A percentile compares a stretch with the other conserved stretches of the same genome.
Evolutionary conservation across 1,284 basidiomycete species (phyloP).

Genomic region (Erythrobasidium hasegawianum): DNA sequence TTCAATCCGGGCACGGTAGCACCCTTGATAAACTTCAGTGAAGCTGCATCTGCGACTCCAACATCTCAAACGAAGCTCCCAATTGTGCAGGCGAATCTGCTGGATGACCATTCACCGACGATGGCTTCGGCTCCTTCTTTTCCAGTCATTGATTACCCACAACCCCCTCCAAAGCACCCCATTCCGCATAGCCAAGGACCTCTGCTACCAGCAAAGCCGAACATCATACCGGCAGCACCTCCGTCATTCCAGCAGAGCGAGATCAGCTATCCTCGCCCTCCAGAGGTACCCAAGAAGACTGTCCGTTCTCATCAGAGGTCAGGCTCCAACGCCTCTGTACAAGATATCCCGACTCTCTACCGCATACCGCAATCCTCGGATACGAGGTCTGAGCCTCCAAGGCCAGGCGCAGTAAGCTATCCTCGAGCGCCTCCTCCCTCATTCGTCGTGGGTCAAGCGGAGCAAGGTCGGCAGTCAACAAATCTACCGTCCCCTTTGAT

Average conservation of each 20-base stretch:
- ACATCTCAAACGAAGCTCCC: not conserved
- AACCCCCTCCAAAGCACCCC: not conserved
- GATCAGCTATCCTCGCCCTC: not conserved
- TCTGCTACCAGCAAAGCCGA: too few relatives aligned
- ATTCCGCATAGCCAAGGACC: not conserved
- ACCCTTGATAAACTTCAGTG: not conserved
- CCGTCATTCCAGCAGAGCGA: too few relatives aligned
- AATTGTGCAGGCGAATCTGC: not conserved
- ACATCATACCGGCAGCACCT: too few relatives aligned
- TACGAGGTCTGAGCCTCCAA: too few relatives aligned
- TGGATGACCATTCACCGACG: slow-evolving; percentile 21
- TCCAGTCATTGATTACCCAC: not conserved
- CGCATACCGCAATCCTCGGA: too few relatives aligned
- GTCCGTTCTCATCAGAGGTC: not conserved
- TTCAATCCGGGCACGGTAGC: slow-evolving; percentile 36
- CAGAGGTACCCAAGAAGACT: not conserved
- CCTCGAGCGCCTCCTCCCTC: too few relatives aligned
- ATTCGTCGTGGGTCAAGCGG: too few relatives aligned
- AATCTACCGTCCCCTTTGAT: too few relatives aligned
- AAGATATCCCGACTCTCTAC: too few relatives aligned
- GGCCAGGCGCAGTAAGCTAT: too few relatives aligned
- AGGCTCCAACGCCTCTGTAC: not conserved
- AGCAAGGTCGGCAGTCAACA: too few relatives aligned
- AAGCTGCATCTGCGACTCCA: not conserved
- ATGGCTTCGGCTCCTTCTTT: not conserved